Evolutionary conservation across 2,329 filamentous ascomycete genomes (phyloP), one percentile per base, ranked within the genome.

Genomic region (Aspergillus amoenus): DNA sequence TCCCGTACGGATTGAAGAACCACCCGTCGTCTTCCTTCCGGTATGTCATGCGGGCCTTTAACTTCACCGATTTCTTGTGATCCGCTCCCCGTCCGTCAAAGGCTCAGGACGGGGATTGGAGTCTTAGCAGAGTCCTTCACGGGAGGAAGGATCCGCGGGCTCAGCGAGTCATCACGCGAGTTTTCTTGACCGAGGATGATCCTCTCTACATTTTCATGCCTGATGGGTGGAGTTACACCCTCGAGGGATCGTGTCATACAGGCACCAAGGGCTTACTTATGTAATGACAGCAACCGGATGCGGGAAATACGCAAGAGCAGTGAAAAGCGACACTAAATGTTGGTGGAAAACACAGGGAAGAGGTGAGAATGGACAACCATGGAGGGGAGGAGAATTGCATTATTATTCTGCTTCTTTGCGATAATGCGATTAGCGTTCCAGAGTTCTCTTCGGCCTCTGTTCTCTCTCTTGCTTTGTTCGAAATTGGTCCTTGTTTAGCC

Each of bases 1-100:
- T 45, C 15, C 12, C 43, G 24, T 8, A 6, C 59, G 60, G 30
- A 37, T 9, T 62, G 57, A 60, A 62, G 58, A 64, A 56, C 12
- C 18, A 27, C 22, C 21, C 42, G 12, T 44, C 21, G 12, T 44
- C 42, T 22, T 46, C 24, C 43, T 46, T 46, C 43, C 5, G 24
- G 48, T 42, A 68, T 70, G 66, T 70, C 68, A 70, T 72, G 66
- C 62, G 69, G 61, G 54, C 64, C 42, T 64, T 70, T 69, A 71
- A 61, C 68, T 69, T 72, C 64, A 66, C 68, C 68, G 68, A 64
- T 70, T 65, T 62, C 62, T 69, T 64, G 21, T 41, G 65, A 71
- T 67, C 68, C 68, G 68, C 60, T 70, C 60, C 66, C 62, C 58
- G 59, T 64, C 62, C 62, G 58, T 61, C 56, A 37, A 40, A 47